Evolutionary conservation across 805 yeast genomes (phyloP), one percentile per base, ranked within the genome.

Genomic region (Lachancea waltii): DNA sequence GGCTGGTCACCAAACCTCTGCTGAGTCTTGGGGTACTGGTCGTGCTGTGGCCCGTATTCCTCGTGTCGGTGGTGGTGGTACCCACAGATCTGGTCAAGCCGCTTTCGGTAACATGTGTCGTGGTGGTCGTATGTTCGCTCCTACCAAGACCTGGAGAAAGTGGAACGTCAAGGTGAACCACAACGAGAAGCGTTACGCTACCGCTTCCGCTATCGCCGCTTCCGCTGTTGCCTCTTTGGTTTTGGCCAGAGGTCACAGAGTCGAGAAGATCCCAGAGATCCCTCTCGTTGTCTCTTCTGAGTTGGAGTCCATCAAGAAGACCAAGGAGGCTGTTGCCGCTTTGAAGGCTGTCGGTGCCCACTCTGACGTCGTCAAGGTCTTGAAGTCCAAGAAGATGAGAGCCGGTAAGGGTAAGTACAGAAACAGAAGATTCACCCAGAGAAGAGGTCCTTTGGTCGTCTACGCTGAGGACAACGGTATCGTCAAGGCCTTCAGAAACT

Each of bases 71-170:
- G 98, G 98, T 79, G 89, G 95, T 70, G 98, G 98, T 85, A 92
- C 98, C 71, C 96, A 87, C 94, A 89, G 98, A 77, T 78, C 97
- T 56, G 98, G 98, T 73, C 98, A 92, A 77, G 98, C 87, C 73
- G 98, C 98, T 70, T 92, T 92, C 81, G 98, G 98, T 83, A 92
- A 92, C 92, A 92, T 92, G 98, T 92, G 98, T 81, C 90, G 98
- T 76, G 97, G 97, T 73, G 98, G 98, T 79, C 95, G 98, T 77
- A 92, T 92, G 97, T 92, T 92, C 68, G 97, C 98, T 73, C 98
- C 98, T 72, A 92, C 98, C 74, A 92, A 92, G 82, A 89, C 95
- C 74, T 92, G 98, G 98, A 87, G 98, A 85, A 90, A 81, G 78
- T 92, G 98, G 98, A 95, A 92, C 87, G 95, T 92, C 67, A 92